Evolutionary conservation across 306 rosid genomes (phyloP).

Genomic region (Rosa rugosa): DNA sequence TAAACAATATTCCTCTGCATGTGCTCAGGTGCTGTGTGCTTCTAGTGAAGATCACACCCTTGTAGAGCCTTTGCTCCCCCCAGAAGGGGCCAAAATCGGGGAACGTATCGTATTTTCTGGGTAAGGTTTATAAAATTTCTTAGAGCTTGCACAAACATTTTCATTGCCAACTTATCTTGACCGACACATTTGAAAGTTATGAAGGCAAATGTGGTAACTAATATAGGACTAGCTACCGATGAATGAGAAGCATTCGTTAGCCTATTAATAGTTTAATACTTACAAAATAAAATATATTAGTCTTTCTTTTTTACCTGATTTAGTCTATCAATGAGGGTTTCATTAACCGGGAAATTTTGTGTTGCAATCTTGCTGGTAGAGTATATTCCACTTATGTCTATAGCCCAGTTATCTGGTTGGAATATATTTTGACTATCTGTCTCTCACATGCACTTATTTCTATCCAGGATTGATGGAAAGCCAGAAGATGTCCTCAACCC

Average conservation of each 20-base stretch:
- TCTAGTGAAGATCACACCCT: slow-evolving; percentile 70
- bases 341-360: not conserved
- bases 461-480: slow-evolving; percentile 81
- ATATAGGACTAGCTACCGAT: slow-evolving; percentile 6
- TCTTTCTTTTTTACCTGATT: not conserved
- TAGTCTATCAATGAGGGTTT: not conserved
- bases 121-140: slow-evolving; percentile 42
- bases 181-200: not conserved
- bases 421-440: not conserved
- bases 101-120: slow-evolving; percentile 76
- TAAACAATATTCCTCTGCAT: not conserved
- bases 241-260: not conserved
- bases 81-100: slow-evolving; percentile 82
- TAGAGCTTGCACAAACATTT: slow-evolving; percentile 13
- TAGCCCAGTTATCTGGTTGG: not conserved
- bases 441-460: slow-evolving; percentile 19
- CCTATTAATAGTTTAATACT: not conserved
- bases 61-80: slow-evolving; percentile 95
- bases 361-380: not conserved
- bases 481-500: slow-evolving; percentile 99
- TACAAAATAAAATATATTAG: not conserved
- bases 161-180: not conserved
- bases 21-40: slow-evolving; percentile 81
- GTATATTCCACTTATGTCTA: not conserved
- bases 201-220: not conserved